Evolutionary conservation across 257 asterid species (phyloP).

Genomic region (Gynochthodes officinalis): DNA sequence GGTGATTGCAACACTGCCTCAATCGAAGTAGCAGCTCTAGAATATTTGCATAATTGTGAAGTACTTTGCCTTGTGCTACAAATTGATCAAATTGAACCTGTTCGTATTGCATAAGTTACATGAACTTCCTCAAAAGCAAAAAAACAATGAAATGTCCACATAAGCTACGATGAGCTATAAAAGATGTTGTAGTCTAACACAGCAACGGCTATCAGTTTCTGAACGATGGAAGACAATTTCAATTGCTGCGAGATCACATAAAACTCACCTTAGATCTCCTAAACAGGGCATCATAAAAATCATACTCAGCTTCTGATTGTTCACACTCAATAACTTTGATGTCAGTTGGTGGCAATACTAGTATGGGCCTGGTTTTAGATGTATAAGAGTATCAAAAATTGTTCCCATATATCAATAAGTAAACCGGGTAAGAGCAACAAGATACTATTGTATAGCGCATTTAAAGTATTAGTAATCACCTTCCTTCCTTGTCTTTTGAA

Average conservation of each 20-base stretch:
- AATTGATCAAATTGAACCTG: slow-evolving; percentile 79
- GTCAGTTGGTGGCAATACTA: slow-evolving; percentile 87
- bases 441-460: not conserved
- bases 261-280: slow-evolving; percentile 71
- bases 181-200: not conserved
- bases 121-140: not conserved
- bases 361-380: slow-evolving; percentile 55
- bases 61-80: slow-evolving; percentile 90
- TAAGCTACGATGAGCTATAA: not conserved
- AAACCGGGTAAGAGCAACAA: not conserved
- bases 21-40: slow-evolving; percentile 77
- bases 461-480: slow-evolving; percentile 30
- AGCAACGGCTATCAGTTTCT: not conserved
- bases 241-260: not conserved
- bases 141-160: not conserved
- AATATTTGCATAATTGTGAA: slow-evolving; percentile 77
- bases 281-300: slow-evolving; percentile 74
- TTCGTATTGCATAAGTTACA: slow-evolving; percentile 18
- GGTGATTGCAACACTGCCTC: slow-evolving; percentile 93
- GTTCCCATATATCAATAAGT: not conserved
- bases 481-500: slow-evolving; percentile 73
- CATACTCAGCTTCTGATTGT: slow-evolving; percentile 68
- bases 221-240: not conserved
- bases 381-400: not conserved
- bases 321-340: slow-evolving; percentile 60